A percentile compares a stretch with the other conserved stretches of the same genome.
Conservation (phyloP, 306 rosid genomes). For the Vicia villosa region DNA sequence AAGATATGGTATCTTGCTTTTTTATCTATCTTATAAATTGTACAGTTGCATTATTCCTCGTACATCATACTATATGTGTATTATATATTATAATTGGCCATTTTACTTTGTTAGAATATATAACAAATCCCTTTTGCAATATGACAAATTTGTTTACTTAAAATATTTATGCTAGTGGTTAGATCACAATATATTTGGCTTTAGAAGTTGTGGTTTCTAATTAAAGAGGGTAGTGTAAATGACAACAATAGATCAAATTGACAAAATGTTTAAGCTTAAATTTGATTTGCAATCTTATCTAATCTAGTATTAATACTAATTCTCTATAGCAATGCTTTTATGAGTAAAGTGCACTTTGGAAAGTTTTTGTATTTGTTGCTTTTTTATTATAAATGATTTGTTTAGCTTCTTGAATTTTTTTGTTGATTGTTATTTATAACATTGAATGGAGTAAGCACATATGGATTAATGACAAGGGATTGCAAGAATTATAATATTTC, state of each 20-base stretch:
- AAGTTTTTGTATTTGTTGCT: neutral
- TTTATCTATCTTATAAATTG: too few relatives aligned
- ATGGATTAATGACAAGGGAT: too few relatives aligned
- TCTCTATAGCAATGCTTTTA: constrained; percentile 1
- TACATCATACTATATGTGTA: neutral
- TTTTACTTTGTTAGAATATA: neutral
- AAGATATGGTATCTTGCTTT: constrained; percentile 17
- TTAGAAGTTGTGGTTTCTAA: constrained; percentile 5
- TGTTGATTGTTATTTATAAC: too few relatives aligned
- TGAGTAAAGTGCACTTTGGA: neutral
- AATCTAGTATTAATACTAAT: neutral
- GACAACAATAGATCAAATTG: constrained; percentile 18
- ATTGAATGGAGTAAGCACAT: too few relatives aligned
- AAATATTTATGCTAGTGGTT: constrained; percentile 38
- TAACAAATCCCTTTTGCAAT: neutral
- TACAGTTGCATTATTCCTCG: neutral
- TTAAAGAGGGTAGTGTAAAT: constrained; percentile 33
- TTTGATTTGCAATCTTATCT: constrained; percentile 11
- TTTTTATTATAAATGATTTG: too few relatives aligned
- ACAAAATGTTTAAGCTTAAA: constrained; percentile 22
- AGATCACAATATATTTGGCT: constrained; percentile 36
- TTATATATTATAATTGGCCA: neutral
- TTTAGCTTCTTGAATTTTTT: too few relatives aligned
- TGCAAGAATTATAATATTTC: too few relatives aligned
- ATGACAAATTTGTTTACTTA: constrained; percentile 1